A percentile compares a stretch with the other conserved stretches of the same genome.
These are phyloP conservation scores for Plasmodium chabaudi DNA, from an alignment of 169 alveolate species.

Conservation along the genomic window DNA sequence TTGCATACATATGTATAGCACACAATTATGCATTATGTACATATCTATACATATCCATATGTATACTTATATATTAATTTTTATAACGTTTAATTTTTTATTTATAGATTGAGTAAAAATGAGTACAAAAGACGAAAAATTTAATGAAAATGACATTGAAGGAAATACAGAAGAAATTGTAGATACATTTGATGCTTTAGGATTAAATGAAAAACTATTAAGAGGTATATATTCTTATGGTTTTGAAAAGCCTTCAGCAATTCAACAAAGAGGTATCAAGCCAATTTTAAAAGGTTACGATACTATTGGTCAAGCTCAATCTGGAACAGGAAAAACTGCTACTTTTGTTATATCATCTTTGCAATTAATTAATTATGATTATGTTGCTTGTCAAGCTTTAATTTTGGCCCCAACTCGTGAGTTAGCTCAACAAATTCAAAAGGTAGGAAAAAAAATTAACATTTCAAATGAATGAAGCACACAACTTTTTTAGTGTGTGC, in stretches of 20 bases:
- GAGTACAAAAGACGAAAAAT: slow-evolving; percentile 74
- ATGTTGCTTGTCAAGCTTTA: slow-evolving; percentile 92
- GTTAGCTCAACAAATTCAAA: slow-evolving; percentile 97
- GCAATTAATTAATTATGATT: slow-evolving; percentile 91
- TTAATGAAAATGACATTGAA: slow-evolving; percentile 76
- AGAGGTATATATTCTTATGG: slow-evolving; percentile 98
- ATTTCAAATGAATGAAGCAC: background rate
- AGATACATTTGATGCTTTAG: slow-evolving; percentile 94
- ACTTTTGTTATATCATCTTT: slow-evolving; percentile 98
- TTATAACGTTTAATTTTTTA: background rate
- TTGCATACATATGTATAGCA: too few relatives aligned
- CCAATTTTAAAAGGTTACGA: slow-evolving; percentile 98
- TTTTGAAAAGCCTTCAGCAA: slow-evolving; percentile 99
- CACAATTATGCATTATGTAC: background rate
- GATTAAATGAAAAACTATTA: slow-evolving; percentile 95
- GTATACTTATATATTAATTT: background rate
- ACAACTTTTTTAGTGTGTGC: too few relatives aligned
- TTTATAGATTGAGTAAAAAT: slow-evolving; percentile 45
- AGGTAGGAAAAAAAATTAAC: slow-evolving; percentile 79
- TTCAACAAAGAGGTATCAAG: slow-evolving; percentile 98
- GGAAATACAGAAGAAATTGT: slow-evolving; percentile 82
- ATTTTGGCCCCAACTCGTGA: slow-evolving; percentile 98
- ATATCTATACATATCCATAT: background rate
- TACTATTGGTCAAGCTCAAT: slow-evolving; percentile 96
- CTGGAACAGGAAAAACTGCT: slow-evolving; percentile 99